Conservation (phyloP, 305 asterid species). For the Fraxinus albicans region DNA sequence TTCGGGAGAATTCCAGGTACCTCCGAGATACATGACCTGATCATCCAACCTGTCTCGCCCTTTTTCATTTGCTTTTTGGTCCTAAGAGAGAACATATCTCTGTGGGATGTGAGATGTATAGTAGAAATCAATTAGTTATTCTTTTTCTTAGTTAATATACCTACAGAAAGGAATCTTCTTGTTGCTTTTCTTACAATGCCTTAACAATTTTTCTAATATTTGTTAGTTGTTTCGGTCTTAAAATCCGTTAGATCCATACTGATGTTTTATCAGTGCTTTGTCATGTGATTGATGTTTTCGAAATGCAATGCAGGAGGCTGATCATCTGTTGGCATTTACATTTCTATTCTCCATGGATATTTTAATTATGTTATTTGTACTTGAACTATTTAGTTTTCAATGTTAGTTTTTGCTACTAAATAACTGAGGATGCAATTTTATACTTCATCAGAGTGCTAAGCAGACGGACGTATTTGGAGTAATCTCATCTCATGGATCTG, state of each 20-base stretch:
- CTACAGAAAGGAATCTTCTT: not conserved
- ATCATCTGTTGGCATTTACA: not conserved
- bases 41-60: not conserved
- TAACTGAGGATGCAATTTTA: not conserved
- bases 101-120: not conserved
- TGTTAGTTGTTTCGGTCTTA: not conserved
- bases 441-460: not conserved
- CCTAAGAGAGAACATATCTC: not conserved
- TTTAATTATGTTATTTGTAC: not conserved
- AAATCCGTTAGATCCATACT: not conserved
- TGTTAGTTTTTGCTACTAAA: not conserved
- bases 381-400: not conserved
- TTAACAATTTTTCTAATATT: not conserved
- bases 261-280: not conserved
- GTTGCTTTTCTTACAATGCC: not conserved
- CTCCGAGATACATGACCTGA: not conserved
- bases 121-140: not conserved
- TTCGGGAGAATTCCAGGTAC: slow-evolving; percentile 22
- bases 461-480: not conserved
- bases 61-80: not conserved
- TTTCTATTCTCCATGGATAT: not conserved
- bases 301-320: not conserved
- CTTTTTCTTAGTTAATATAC: not conserved
- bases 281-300: not conserved
- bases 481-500: not conserved